phyloP scores from a whole-genome alignment of 495 filamentous ascomycete species.

The Opeltia flavorubescens region DNA sequence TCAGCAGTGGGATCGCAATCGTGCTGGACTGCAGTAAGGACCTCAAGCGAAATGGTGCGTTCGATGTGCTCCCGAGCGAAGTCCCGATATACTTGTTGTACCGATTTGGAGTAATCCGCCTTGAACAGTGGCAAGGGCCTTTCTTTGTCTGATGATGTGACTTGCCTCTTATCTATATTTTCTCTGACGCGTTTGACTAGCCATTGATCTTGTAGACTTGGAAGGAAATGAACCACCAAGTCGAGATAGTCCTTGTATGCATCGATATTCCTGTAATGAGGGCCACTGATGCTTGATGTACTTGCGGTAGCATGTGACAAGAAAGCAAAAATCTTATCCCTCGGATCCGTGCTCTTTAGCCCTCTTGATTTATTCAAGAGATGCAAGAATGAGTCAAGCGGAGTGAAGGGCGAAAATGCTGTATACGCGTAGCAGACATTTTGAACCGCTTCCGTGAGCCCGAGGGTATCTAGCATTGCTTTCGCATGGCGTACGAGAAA shows the following conservation, averaged over 20 bases:
- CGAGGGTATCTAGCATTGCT: not conserved
- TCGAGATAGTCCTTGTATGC: not conserved
- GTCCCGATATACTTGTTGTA: not conserved
- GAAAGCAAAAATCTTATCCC: conserved; percentile 1
- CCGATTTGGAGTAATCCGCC: not conserved
- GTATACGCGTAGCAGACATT: not conserved
- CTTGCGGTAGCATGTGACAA: conserved; percentile 1
- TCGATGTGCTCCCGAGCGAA: not conserved
- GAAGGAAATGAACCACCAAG: not conserved
- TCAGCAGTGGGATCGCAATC: not conserved
- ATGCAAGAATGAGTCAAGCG: not conserved
- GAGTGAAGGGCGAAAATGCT: not conserved
- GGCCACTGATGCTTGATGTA: not conserved
- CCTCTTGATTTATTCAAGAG: not conserved
- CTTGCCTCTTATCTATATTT: not conserved
- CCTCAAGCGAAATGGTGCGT: not conserved
- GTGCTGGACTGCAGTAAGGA: not conserved
- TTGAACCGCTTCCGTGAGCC: not conserved
- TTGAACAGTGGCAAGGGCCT: not conserved
- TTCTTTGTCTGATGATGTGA: not conserved
- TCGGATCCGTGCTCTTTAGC: not conserved
- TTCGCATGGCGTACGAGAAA: not conserved
- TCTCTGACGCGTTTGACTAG: not conserved
- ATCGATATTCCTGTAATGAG: not conserved
- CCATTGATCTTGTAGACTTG: not conserved